Evolutionary conservation across 2,329 filamentous ascomycete species (phyloP), one percentile per base, ranked within the genome.

Genomic region (Daldinia sp.): DNA sequence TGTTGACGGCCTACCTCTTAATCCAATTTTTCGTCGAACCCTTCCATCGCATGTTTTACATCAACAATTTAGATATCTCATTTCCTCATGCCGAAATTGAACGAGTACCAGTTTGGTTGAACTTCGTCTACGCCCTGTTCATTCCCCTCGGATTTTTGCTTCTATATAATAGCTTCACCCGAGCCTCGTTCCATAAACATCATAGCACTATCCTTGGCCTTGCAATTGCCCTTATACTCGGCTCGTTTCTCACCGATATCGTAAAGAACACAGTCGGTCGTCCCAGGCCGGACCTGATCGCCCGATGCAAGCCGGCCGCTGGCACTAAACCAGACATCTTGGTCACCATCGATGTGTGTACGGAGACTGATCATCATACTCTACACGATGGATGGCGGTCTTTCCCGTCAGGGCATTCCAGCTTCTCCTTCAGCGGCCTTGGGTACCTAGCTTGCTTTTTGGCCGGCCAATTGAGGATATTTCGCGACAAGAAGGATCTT

Each of bases 31-130:
- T 90, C 68, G 84, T 92, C 70, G 88, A 90, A 63, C 95, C 95
- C 0, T 98, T 98, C 76, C 93, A 98, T 76, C 93, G 92, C 78
- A 91, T 97, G 87, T 98, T 99, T 80, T 91, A 87, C 67, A 85
- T 98, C 65, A 91, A 93, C 75, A 93, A 98, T 75, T 84, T 91
- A 21, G 82, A 87, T 50, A 93, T 98, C 62, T 89, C 92, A 67
- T 97, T 90, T 73, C 95, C 95, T 0, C 91, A 96, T 78, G 93
- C 95, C 19, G 83, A 90, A 58, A 79, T 90, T 51, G 94, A 99
- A 77, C 87, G 93, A 65, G 95, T 99, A 0, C 83, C 93, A 6
- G 88, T 96, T 11, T 76, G 90, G 62, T 89, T 90, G 84, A 91
- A 93, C 69, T 88, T 97, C 69, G 79, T 93, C 55, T 97, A 96